These are phyloP conservation scores for Massospora cicadina DNA, from an alignment of 371 early-diverging fungal genomes.

Conservation along the genomic window DNA sequence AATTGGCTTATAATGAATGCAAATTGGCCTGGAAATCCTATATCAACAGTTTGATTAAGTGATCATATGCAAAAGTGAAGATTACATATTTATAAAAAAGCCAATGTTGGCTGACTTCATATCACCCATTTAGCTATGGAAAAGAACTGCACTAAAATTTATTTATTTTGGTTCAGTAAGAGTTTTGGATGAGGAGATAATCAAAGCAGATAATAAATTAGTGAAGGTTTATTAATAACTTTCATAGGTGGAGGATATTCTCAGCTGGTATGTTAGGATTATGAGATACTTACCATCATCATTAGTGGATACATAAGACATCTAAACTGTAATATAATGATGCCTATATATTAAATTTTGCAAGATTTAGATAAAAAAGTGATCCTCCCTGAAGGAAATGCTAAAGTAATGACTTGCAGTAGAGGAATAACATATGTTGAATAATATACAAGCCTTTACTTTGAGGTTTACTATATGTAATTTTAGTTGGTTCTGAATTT, in stretches of 20 bases:
- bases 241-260: conserved; percentile 5
- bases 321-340: conserved; percentile 4
- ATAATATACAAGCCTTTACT: neutral
- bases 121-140: conserved; percentile 2
- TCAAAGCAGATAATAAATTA: neutral
- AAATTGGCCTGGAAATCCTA: too few relatives aligned
- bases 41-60: neutral
- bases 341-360: neutral
- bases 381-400: neutral
- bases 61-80: neutral
- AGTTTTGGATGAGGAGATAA: conserved; percentile 8
- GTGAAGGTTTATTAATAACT: neutral
- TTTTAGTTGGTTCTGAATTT: conserved; percentile 6
- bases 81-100: neutral
- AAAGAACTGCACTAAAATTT: neutral
- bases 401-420: conserved; percentile 4
- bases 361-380: conserved; percentile 4
- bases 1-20: too few relatives aligned
- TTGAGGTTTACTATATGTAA: neutral
- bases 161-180: conserved; percentile 2
- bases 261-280: conserved; percentile 5
- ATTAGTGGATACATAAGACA: conserved; percentile 3
- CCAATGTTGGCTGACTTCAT: conserved; percentile 4
- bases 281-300: conserved; percentile 5
- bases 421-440: conserved; percentile 5